Evolutionary conservation across 2,329 filamentous ascomycete genomes (phyloP), one percentile per base, ranked within the genome.

Genomic region (Trichoderma citrinoviride): DNA sequence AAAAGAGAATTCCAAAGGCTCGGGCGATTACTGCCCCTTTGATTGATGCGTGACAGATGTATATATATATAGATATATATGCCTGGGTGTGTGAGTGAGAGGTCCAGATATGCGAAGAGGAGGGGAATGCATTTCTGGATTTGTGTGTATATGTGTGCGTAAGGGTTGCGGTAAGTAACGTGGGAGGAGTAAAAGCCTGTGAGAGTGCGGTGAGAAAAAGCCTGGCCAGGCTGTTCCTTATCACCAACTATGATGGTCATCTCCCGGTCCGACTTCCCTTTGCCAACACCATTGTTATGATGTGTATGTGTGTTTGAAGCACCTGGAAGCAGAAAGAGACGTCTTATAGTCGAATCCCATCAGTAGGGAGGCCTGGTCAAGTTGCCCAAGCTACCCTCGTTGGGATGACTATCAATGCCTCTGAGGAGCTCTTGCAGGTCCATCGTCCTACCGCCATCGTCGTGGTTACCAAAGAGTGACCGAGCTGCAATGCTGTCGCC

Each of bases 311-410:
- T 25, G 27, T 7, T 25, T 25, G 41, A 37, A 37, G 33, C 33
- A 37, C 14, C 4, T 27, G 44, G 23, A 15, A 5, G n/a, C 40
- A 6, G 23, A 23, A 21, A 6, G 23, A 33, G 19, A n/a, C 3
- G n/a, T 14, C 12, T 4, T 6, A 33, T 49, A 21, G 1, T 15
- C 15, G 37, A 7, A 8, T 46, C n/a, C 10, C 25, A 62, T 70
- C 74, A 85, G 69, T 85, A 85, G 19, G 83, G 82, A 58, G 82
- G 83, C 71, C 77, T 78, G 49, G 79, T 79, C 25, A 83, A 72
- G 44, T 79, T 80, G 21, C 81, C 79, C 58, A 84, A 67, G 53
- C 74, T 78, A 44, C 77, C 76, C 70, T 84, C 82, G 23, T 77
- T 80, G 2, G 76, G 75, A 19, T 77, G 75, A 69, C 80, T 80